phyloP scores from a whole-genome alignment of 306 rosid genomes.

The Sindora glabra region DNA sequence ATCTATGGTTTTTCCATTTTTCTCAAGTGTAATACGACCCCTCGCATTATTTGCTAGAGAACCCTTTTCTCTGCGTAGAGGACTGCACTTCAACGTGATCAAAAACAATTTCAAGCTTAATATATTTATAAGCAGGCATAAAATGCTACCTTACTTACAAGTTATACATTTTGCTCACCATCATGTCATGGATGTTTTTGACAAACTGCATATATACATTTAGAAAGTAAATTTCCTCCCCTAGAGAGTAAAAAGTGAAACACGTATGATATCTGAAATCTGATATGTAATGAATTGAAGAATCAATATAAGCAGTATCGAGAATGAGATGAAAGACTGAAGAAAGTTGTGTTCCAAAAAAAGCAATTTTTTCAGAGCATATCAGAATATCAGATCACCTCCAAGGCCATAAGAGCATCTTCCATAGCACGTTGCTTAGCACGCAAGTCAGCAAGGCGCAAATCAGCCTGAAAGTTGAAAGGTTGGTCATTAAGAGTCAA shows the following conservation, averaged over 20 bases:
- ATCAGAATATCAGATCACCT: slow-evolving; percentile 36
- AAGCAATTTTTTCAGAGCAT: not conserved
- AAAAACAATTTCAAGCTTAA: slow-evolving; percentile 4
- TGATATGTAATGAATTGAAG: not conserved
- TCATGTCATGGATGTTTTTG: slow-evolving; percentile 62
- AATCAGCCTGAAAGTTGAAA: slow-evolving; percentile 66
- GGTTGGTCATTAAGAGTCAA: slow-evolving; percentile 8
- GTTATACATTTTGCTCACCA: slow-evolving; percentile 68
- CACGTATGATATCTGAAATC: not conserved
- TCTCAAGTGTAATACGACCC: no score
- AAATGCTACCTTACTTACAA: slow-evolving; percentile 46
- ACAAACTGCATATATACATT: slow-evolving; percentile 55
- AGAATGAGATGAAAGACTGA: not conserved
- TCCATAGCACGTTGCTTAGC: slow-evolving; percentile 97
- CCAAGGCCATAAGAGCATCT: slow-evolving; percentile 87
- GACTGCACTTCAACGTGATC: slow-evolving; percentile 43
- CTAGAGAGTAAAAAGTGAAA: not conserved
- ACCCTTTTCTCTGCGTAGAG: slow-evolving; percentile 17
- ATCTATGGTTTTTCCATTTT: slow-evolving; percentile 40
- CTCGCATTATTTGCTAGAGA: no score
- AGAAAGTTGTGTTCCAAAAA: not conserved
- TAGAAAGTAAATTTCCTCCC: slow-evolving; percentile 5
- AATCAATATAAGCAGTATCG: not conserved
- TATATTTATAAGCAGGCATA: slow-evolving; percentile 2
- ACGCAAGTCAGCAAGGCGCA: slow-evolving; percentile 78